Evolutionary conservation across 148 eudicot genomes (phyloP).

Genomic region (Cornus florida): DNA sequence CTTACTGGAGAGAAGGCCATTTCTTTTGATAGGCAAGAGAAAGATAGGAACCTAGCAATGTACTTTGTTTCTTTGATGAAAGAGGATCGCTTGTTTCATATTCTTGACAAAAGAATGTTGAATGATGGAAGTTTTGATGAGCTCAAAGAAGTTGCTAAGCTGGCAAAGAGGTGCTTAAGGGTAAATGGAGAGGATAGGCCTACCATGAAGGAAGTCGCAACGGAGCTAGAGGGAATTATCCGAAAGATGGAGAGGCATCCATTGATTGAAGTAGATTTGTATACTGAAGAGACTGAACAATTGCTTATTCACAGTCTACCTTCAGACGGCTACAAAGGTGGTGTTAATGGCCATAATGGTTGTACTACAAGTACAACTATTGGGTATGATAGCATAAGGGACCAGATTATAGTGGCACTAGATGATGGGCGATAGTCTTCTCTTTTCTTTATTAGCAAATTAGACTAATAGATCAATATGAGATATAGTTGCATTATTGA

Average conservation of each 20-base stretch:
- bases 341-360: neutral
- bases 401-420: too few relatives aligned
- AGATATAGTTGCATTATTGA: too few relatives aligned
- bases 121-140: too few relatives aligned
- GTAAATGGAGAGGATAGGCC: too few relatives aligned
- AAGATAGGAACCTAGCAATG: neutral
- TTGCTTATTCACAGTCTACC: neutral
- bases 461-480: too few relatives aligned
- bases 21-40: neutral
- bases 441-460: too few relatives aligned
- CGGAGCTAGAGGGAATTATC: neutral
- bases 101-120: neutral
- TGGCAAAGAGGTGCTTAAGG: too few relatives aligned
- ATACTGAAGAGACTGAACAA: neutral
- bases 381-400: too few relatives aligned
- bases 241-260: neutral
- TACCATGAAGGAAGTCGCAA: neutral
- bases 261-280: neutral
- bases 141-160: too few relatives aligned
- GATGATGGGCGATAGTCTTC: too few relatives aligned
- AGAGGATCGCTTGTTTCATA: neutral
- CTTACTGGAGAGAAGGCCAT: neutral
- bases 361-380: too few relatives aligned
- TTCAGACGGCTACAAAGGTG: neutral
- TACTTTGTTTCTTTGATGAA: neutral